Base-by-base conservation (phyloP, 345 rosid genomes). In the Camelina laxa region DNA sequence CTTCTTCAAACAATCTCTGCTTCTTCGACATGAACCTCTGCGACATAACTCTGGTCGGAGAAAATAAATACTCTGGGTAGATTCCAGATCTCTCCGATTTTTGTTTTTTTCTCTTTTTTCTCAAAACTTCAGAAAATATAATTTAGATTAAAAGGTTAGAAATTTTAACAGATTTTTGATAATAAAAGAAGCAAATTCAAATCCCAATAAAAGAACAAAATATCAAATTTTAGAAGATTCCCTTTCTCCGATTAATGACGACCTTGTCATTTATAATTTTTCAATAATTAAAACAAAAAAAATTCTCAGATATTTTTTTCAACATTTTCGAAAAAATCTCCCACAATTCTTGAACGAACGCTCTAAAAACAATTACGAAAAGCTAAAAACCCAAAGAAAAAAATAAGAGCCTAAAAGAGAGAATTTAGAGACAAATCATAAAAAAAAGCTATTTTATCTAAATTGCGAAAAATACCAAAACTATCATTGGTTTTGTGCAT, bases 21-120 rank as follows among this genome's bases (percentile, higher is more conserved):
- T 69, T 73, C 24, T 65, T n/a, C 3, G 82, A 68, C 62, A 81
- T 79, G 72, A 81, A 66, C 41, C 84, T 85, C n/a, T 77, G 81
- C 63, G 85, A 61, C 78, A 87, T 78, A 77, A 74, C 86, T 73
- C 60, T 72, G 0, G 82, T 70, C 78, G 55, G 55, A 76, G 56
- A 35, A 73, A 27, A 27, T 27, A 27, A 27, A 27, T 58, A 19
- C 65, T 68, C 20, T 71, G 68, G 42, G 74, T 17, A 6, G 2
- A 2, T 42, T 9, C 15, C 21, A 63, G 67, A 80, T 41, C 74
- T 74, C 72, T 65, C 80, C 13, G 4, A 38, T 36, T 68, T 30
- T 67, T 36, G 67, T 60, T 42, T 36, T 68, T 30, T 65, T 36
- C 57, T 51, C 79, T 27, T 12, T 69, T 24, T 75, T 76, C 45